These are phyloP conservation scores for Omphalotus olearius DNA, from an alignment of 1,284 basidiomycete genomes.

Conservation along the genomic window DNA sequence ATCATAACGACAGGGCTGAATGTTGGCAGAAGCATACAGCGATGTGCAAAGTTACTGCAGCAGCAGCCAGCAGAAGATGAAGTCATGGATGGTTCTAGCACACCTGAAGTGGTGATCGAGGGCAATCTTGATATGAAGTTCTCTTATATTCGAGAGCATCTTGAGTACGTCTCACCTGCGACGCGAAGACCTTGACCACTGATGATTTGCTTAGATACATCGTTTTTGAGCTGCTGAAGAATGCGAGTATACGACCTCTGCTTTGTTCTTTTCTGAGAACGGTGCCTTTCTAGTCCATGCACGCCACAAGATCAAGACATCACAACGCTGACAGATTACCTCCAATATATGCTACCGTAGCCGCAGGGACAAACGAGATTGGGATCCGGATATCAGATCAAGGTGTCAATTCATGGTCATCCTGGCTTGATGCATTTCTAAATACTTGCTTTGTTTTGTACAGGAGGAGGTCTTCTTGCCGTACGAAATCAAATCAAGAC, in stretches of 20 bases:
- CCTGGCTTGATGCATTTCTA: neutral
- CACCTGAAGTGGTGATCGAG: conserved; percentile 70
- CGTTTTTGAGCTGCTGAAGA: conserved; percentile 85
- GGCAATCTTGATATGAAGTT: conserved; percentile 74
- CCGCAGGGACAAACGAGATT: conserved; percentile 67
- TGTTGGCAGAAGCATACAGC: conserved; percentile 68
- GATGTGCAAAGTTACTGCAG: conserved; percentile 59
- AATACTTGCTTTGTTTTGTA: neutral
- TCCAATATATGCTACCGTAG: conserved; percentile 68
- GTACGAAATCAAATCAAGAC: conserved; percentile 45
- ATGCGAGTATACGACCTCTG: conserved; percentile 42
- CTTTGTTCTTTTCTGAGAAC: conserved; percentile 14
- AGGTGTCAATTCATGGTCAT: conserved; percentile 39
- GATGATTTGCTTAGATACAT: conserved; percentile 52
- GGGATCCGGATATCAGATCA: conserved; percentile 83
- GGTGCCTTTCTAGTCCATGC: conserved; percentile 54
- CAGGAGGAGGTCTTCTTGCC: conserved; percentile 67
- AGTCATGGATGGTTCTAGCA: conserved; percentile 26
- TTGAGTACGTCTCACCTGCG: conserved; percentile 53
- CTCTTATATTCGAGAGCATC: conserved; percentile 85
- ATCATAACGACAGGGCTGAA: conserved; percentile 81
- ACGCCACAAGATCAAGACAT: conserved; percentile 55
- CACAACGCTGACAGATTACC: conserved; percentile 38
- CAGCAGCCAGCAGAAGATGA: conserved; percentile 39
- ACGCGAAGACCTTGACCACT: neutral